Conservation (phyloP, 139 green algal species). For the Closterium sp. region DNA sequence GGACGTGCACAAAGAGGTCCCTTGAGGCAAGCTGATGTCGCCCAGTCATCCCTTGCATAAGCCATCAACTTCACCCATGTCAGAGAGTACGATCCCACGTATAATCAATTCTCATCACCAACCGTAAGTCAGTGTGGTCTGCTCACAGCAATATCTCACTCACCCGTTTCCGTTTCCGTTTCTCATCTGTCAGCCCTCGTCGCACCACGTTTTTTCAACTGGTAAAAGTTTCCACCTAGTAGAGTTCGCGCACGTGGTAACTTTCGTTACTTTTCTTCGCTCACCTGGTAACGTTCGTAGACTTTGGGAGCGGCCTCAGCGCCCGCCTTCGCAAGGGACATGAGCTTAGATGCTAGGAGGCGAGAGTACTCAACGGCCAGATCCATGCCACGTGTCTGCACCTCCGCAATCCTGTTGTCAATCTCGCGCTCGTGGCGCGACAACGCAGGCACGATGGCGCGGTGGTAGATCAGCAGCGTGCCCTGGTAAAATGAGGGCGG, state of each 20-base stretch:
- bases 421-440: conserved; percentile 16
- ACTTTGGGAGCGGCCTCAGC: neutral
- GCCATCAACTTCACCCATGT: too few relatives aligned
- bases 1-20: too few relatives aligned
- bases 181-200: too few relatives aligned
- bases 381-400: conserved; percentile 11
- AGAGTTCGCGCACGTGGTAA: neutral
- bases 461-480: conserved; percentile 11
- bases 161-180: too few relatives aligned
- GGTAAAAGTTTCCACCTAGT: neutral
- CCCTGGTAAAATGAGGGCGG: neutral
- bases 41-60: too few relatives aligned
- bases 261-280: neutral
- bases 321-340: neutral
- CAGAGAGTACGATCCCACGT: too few relatives aligned
- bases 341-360: neutral
- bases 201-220: too few relatives aligned
- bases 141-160: too few relatives aligned
- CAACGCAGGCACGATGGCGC: neutral
- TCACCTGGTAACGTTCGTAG: neutral
- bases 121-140: too few relatives aligned
- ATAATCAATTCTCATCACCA: too few relatives aligned
- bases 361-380: conserved; percentile 12
- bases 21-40: too few relatives aligned
- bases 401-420: conserved; percentile 7